Evolutionary conservation across 2,329 filamentous ascomycete genomes (phyloP).

Genomic region (Septoria linicola): DNA sequence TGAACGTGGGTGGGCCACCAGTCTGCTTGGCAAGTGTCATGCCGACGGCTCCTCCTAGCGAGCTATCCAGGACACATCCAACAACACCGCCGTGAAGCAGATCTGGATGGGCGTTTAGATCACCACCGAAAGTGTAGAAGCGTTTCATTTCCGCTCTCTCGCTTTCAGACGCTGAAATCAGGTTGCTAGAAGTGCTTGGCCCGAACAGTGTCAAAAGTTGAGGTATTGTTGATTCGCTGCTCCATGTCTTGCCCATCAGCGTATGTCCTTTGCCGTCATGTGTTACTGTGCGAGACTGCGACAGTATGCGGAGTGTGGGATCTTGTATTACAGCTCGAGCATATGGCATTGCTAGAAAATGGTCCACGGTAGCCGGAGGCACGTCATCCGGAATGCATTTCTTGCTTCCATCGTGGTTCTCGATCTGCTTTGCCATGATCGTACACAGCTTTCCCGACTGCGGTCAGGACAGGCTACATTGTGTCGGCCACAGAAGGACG

Average conservation of each 20-base stretch:
- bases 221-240: conserved; percentile 22
- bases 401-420: background rate
- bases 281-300: conserved; percentile 22
- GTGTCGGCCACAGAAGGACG: too few relatives aligned
- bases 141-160: conserved; percentile 20
- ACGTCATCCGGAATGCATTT: conserved; percentile 7
- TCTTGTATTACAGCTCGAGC: conserved; percentile 18
- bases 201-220: conserved; percentile 23
- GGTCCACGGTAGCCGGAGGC: conserved; percentile 21
- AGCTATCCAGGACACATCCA: conserved; percentile 24
- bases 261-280: conserved; percentile 25
- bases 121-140: conserved; percentile 27
- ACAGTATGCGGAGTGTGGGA: conserved; percentile 19
- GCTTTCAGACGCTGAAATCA: conserved; percentile 15
- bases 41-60: conserved; percentile 20
- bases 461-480: too few relatives aligned
- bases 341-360: conserved; percentile 24
- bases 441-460: too few relatives aligned
- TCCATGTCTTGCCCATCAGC: conserved; percentile 29
- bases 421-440: background rate
- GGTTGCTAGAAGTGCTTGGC: background rate
- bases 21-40: conserved; percentile 17
- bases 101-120: conserved; percentile 27
- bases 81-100: conserved; percentile 27
- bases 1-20: conserved; percentile 20